phyloP scores from a whole-genome alignment of 768 basidiomycete species.

The Termitomyces sp. region DNA sequence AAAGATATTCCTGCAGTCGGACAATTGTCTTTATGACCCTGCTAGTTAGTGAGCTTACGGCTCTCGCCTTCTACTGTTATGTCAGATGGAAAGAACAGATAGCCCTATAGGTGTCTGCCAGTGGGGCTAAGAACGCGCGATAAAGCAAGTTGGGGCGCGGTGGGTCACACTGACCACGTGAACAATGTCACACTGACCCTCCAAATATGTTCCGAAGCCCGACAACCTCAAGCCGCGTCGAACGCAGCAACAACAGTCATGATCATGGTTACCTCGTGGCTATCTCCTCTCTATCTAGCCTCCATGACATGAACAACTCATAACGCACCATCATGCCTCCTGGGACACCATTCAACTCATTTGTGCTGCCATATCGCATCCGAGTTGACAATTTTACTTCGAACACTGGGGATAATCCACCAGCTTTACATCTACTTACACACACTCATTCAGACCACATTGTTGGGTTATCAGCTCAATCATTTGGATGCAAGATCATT shows the following conservation, averaged over 20 bases:
- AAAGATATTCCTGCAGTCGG: no score
- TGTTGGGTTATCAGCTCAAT: conserved; percentile 67
- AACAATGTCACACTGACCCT: not conserved
- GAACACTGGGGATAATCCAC: conserved; percentile 28
- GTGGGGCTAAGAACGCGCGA: no score
- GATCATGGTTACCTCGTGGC: not conserved
- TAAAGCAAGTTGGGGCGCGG: no score
- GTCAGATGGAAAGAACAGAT: no score
- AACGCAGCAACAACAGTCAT: not conserved
- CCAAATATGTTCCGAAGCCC: not conserved
- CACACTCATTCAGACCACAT: conserved; percentile 93
- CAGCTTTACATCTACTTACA: conserved; percentile 71
- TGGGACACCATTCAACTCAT: conserved; percentile 75
- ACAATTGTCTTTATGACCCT: no score
- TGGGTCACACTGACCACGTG: no score
- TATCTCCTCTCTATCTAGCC: not conserved
- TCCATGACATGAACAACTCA: not conserved
- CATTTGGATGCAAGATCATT: conserved; percentile 67
- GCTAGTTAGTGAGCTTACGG: no score
- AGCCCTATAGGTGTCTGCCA: no score
- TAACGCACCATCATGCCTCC: conserved; percentile 53
- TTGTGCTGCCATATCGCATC: conserved; percentile 75
- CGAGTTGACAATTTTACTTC: conserved; percentile 81
- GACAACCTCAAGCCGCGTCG: not conserved
- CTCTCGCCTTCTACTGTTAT: no score